These are phyloP conservation scores for Ottelia alismoides DNA, from an alignment of 106 monocot species.

Conservation along the genomic window DNA sequence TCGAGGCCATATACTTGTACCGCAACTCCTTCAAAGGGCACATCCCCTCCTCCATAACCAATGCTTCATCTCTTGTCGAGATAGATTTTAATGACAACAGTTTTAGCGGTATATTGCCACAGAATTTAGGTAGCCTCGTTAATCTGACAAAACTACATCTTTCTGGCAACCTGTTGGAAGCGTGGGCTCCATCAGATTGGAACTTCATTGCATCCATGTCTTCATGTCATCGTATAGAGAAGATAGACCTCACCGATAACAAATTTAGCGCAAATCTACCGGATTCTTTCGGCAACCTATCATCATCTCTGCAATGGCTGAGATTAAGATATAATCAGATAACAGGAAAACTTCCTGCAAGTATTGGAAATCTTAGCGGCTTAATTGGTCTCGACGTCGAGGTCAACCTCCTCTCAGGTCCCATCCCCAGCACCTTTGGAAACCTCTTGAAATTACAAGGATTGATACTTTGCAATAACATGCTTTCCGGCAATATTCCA, in stretches of 20 bases:
- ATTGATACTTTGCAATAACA: background rate
- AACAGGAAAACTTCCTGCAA: background rate
- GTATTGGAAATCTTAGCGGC: background rate
- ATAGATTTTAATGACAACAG: background rate
- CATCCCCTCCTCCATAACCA: background rate
- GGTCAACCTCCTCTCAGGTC: background rate
- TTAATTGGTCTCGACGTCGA: background rate
- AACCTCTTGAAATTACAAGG: background rate
- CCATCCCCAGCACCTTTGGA: background rate
- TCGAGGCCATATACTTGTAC: background rate
- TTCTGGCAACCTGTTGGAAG: background rate
- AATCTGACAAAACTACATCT: background rate
- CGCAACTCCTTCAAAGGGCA: background rate
- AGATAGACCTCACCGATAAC: background rate
- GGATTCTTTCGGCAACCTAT: background rate
- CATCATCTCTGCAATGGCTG: background rate
- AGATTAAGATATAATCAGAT: background rate
- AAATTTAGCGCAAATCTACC: background rate
- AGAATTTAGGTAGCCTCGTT: background rate
- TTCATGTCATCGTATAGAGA: background rate
- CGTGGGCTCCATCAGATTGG: background rate
- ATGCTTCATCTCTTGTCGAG: background rate
- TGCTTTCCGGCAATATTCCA: background rate
- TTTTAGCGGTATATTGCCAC: background rate
- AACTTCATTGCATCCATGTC: background rate